Evolutionary conservation across 257 asterid species (phyloP).

Genomic region (Nicotiana sylvestris): DNA sequence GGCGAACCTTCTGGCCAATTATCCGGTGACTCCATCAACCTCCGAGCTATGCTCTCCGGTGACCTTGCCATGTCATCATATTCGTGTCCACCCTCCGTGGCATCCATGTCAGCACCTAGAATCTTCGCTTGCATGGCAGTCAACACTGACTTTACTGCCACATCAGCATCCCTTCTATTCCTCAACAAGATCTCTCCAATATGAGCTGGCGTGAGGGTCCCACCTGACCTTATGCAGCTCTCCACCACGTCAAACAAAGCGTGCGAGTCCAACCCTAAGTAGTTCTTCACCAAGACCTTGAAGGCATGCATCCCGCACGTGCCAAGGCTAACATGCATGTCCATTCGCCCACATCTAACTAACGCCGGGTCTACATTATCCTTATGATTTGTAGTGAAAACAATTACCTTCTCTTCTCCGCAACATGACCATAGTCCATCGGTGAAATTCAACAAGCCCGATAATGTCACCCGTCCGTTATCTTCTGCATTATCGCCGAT

Average conservation of each 20-base stretch:
- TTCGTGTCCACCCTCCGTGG: not conserved
- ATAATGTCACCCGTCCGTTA: conserved; percentile 40
- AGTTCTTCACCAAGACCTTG: conserved; percentile 44
- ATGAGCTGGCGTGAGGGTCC: conserved; percentile 47
- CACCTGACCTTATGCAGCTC: conserved; percentile 47
- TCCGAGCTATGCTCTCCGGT: conserved; percentile 20
- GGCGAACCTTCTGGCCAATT: conserved; percentile 16
- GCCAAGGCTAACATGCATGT: conserved; percentile 57
- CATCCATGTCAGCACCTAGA: conserved; percentile 28
- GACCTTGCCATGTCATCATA: conserved; percentile 26
- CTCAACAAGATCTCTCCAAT: conserved; percentile 42
- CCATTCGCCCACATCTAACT: conserved; percentile 58
- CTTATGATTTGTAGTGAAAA: conserved; percentile 41
- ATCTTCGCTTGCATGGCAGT: conserved; percentile 42
- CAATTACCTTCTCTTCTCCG: conserved; percentile 35
- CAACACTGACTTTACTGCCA: conserved; percentile 31
- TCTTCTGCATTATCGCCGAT: conserved; percentile 8
- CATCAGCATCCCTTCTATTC: conserved; percentile 31
- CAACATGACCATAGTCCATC: conserved; percentile 54
- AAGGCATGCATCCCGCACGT: conserved; percentile 53
- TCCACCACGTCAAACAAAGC: conserved; percentile 37
- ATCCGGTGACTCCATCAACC: conserved; percentile 19
- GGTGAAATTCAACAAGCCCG: conserved; percentile 47
- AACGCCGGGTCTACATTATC: conserved; percentile 51
- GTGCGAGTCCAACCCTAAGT: conserved; percentile 43